Base-by-base conservation (phyloP, 306 rosid species). In the Medicago lupulina region DNA sequence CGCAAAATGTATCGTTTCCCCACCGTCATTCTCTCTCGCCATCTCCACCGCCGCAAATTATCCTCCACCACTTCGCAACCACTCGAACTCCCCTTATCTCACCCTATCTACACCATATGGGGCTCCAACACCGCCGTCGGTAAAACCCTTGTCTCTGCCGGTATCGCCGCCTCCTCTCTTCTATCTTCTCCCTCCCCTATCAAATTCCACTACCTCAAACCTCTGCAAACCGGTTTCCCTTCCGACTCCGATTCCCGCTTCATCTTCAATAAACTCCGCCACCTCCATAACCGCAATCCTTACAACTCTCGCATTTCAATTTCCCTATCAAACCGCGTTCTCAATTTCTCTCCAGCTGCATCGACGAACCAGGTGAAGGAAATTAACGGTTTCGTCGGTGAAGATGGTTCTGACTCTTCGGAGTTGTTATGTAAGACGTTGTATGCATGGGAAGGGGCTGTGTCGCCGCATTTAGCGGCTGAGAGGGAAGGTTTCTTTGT, bases 131-230 rank as follows among this genome's bases (percentile, higher is more conserved):
- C 98, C 74, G 88, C 87, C 46, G 88, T 95, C 21, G 98, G 98
- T 31, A 95, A 95, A 87, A 89, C 98, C 87, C 93, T 95, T 28
- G 92, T 95, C 76, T 95, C 98, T 80, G 54, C 97, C 21, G 98
- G 98, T 77, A 66, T 95, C 70, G 97, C 96, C 14, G 85, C 93
- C 61, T 83, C 93, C 8, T 84, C 66, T 16, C 84, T 92, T 47
- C 88, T 87, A 55, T 81, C 85, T 18, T 65, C 81, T n/a, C 28
- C 82, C 16, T 18, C 84, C 47, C 74, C 85, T 5, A 38, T 83
- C 69, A 71, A 82, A 15, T 87, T 92, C 82, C 93, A 87, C 77
- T 95, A 87, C 88, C 81, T 95, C 71, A 95, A 95, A 83, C 98
- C 98, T 61, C 44, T 95, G 34, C 98, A 92, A 51, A 95, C 97